These are phyloP conservation scores for Salix koriyanagi DNA, from an alignment of 345 rosid species.

Conservation along the genomic window DNA sequence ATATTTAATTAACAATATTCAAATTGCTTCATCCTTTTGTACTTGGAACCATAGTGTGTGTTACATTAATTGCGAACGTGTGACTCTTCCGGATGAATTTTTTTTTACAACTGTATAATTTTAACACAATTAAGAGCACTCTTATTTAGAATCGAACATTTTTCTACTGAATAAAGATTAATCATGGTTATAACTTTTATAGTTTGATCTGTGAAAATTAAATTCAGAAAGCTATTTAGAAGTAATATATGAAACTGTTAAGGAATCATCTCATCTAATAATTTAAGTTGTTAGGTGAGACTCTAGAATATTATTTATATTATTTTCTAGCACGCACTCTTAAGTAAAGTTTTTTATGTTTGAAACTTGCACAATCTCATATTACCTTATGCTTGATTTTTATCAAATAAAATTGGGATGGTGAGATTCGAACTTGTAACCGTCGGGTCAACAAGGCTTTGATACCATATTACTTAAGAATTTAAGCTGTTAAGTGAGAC, in stretches of 20 bases:
- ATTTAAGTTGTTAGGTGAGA: too few species aligned
- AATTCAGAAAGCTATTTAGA: background rate
- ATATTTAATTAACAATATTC: background rate
- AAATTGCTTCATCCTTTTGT: background rate
- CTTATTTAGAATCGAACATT: too few species aligned
- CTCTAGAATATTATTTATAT: too few species aligned
- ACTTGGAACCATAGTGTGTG: background rate
- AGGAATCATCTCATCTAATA: rapidly evolving
- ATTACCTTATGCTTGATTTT: too few species aligned
- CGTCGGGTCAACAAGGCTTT: rapidly evolving
- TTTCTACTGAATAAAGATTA: too few species aligned
- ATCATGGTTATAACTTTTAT: too few species aligned
- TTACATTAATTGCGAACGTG: background rate
- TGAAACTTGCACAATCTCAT: rapidly evolving
- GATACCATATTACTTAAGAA: too few species aligned
- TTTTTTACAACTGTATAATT: too few species aligned
- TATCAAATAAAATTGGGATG: rapidly evolving
- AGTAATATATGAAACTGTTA: background rate
- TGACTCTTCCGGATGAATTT: background rate
- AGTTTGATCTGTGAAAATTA: background rate
- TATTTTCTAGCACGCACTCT: too few species aligned
- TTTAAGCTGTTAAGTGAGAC: rapidly evolving
- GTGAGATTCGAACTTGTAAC: too few species aligned
- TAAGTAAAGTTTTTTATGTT: too few species aligned
- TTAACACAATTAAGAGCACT: too few species aligned